These are phyloP conservation scores for Neofusicoccum parvum DNA, from an alignment of 2,329 filamentous ascomycete species.

Conservation along the genomic window DNA sequence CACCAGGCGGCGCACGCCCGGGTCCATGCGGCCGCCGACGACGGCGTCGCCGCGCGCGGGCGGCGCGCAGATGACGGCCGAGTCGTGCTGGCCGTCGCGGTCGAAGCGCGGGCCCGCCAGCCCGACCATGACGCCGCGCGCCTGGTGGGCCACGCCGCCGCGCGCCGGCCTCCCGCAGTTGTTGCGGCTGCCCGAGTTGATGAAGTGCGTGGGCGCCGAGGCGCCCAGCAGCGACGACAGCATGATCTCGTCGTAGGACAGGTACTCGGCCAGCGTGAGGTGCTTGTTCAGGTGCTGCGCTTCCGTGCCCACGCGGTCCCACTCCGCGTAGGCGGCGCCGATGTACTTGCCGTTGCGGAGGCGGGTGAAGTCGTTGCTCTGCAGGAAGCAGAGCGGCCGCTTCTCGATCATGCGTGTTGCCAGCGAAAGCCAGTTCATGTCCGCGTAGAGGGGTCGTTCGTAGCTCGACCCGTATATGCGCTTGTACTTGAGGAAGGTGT, in stretches of 20 bases:
- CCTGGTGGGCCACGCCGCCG: constrained; percentile 25
- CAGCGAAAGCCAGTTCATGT: constrained; percentile 24
- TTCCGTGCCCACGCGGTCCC: constrained; percentile 32
- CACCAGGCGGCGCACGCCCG: constrained; percentile 13
- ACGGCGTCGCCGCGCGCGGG: not conserved
- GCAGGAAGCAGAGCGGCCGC: constrained; percentile 34
- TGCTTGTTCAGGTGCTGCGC: constrained; percentile 22
- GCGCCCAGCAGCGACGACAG: constrained; percentile 34
- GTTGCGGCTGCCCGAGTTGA: constrained; percentile 26
- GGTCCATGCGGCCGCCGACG: constrained; percentile 26
- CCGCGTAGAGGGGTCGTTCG: constrained; percentile 32
- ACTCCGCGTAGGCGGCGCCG: constrained; percentile 24
- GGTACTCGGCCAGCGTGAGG: constrained; percentile 30
- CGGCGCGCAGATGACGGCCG: not conserved
- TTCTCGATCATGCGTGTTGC: constrained; percentile 32
- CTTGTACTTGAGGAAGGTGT: constrained; percentile 33
- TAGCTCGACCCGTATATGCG: constrained; percentile 27
- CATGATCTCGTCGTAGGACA: constrained; percentile 40
- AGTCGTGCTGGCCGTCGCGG: constrained; percentile 33
- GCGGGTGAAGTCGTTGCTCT: constrained; percentile 28
- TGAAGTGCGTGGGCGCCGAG: constrained; percentile 31
- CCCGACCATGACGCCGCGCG: constrained; percentile 33
- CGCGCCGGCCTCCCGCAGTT: constrained; percentile 22
- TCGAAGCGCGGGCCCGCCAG: constrained; percentile 37
- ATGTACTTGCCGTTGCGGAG: constrained; percentile 28